phyloP scores from a whole-genome alignment of 225 moss, liverwort and hornwort species.

The Polytrichum commune region DNA sequence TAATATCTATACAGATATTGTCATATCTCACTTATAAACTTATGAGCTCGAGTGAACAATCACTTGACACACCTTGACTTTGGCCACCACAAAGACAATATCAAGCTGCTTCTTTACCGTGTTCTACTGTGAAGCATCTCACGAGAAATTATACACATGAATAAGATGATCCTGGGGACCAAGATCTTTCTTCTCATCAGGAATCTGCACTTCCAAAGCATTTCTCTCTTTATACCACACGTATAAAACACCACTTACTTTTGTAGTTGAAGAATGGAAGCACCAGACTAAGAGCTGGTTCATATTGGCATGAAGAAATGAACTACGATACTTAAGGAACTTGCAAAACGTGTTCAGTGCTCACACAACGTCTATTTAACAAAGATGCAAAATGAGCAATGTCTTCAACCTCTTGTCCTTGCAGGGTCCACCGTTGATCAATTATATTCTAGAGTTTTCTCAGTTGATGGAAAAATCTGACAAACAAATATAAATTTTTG shows the following conservation, averaged over 20 bases:
- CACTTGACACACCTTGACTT: too few species aligned
- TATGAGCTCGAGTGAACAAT: too few species aligned
- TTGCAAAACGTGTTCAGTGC: too few species aligned
- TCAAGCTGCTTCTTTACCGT: conserved; percentile 50
- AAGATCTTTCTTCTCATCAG: conserved; percentile 92
- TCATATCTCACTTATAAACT: too few species aligned
- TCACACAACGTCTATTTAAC: too few species aligned
- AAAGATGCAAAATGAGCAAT: background rate
- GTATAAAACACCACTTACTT: too few species aligned
- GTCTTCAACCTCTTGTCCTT: conserved; percentile 80
- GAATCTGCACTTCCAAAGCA: conserved; percentile 49
- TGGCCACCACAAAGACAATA: too few species aligned
- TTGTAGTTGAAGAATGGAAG: too few species aligned
- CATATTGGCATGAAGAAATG: too few species aligned
- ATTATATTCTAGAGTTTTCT: conserved; percentile 99
- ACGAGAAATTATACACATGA: conserved; percentile 97
- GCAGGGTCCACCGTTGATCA: conserved; percentile 96
- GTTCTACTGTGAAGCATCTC: conserved; percentile 92
- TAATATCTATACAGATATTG: too few species aligned
- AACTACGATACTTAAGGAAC: too few species aligned
- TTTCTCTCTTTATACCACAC: background rate
- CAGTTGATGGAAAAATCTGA: conserved; percentile 89
- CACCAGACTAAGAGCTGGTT: too few species aligned
- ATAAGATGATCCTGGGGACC: conserved; percentile 90
- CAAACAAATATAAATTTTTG: background rate